Conservation (phyloP, 805 yeast species). For the Candida pseudoglaebosa region DNA sequence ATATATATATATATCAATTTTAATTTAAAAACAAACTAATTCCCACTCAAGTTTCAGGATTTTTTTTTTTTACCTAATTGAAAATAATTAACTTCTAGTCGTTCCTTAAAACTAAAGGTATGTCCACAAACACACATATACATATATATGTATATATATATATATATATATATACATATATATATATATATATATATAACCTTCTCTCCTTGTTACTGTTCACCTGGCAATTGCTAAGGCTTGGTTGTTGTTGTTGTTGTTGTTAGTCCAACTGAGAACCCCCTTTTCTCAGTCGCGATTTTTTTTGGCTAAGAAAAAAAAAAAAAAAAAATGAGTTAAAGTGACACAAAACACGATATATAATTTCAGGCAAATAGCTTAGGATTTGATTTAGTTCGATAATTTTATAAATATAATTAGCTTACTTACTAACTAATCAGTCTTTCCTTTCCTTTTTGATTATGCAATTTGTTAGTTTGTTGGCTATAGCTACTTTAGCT, state of each 20-base stretch:
- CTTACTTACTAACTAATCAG: slow-evolving; percentile 4
- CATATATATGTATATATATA: no score
- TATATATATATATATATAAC: not conserved
- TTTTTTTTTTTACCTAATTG: slow-evolving; percentile 2
- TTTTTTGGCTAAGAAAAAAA: no score
- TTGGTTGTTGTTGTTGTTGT: not conserved
- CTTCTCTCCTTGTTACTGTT: not conserved
- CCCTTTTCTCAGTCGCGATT: not conserved
- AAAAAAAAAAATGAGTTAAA: no score
- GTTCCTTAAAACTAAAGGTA: slow-evolving; percentile 6
- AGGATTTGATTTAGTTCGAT: not conserved
- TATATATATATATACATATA: no score
- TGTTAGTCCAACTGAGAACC: not conserved
- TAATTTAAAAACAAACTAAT: slow-evolving; percentile 2
- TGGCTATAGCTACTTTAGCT: slow-evolving; percentile 12
- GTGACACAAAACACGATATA: slow-evolving; percentile 1
- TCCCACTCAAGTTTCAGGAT: slow-evolving; percentile 1
- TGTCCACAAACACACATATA: no score
- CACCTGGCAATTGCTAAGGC: no score
- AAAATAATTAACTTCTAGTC: slow-evolving; percentile 3
- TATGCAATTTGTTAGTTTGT: slow-evolving; percentile 7
- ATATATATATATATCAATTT: not conserved
- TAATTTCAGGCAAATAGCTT: not conserved
- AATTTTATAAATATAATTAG: not conserved
- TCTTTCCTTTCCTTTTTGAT: slow-evolving; percentile 6